These are phyloP conservation scores for Schrenkiella parvula DNA, from an alignment of 345 rosid genomes.

Conservation along the genomic window DNA sequence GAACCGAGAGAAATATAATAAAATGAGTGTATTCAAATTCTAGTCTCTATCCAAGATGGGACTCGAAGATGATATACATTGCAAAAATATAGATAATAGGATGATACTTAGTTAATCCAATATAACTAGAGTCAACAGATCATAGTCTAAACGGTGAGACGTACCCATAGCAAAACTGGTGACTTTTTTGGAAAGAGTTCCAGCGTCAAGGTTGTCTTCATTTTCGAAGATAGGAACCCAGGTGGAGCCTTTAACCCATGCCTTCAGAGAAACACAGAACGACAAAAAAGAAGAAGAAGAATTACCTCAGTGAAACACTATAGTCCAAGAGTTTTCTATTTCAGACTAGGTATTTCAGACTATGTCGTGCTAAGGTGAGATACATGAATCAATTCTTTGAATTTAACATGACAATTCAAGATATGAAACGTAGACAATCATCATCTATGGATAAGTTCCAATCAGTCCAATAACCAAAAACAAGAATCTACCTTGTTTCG, in stretches of 20 bases:
- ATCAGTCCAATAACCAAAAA: neutral
- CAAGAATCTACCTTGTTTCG: conserved; percentile 51
- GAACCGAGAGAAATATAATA: neutral
- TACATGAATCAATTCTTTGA: neutral
- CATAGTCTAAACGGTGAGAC: neutral
- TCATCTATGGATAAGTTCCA: neutral
- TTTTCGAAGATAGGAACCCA: conserved; percentile 86
- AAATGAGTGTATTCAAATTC: neutral
- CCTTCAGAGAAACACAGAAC: conserved; percentile 41
- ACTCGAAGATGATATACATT: neutral
- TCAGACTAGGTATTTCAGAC: neutral
- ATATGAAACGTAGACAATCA: neutral
- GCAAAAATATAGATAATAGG: neutral
- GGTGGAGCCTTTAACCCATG: conserved; percentile 80
- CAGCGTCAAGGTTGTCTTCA: conserved; percentile 52
- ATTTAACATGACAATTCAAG: neutral
- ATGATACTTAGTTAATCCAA: neutral
- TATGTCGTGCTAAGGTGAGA: neutral
- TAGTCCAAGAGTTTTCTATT: neutral
- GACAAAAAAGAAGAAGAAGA: neutral
- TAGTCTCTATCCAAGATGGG: neutral
- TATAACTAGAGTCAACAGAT: conserved; percentile 14
- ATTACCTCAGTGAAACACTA: neutral
- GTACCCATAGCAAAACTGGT: conserved; percentile 83
- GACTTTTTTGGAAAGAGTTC: conserved; percentile 62